Evolutionary conservation across 306 rosid species (phyloP).

Genomic region (Medicago truncatula): DNA sequence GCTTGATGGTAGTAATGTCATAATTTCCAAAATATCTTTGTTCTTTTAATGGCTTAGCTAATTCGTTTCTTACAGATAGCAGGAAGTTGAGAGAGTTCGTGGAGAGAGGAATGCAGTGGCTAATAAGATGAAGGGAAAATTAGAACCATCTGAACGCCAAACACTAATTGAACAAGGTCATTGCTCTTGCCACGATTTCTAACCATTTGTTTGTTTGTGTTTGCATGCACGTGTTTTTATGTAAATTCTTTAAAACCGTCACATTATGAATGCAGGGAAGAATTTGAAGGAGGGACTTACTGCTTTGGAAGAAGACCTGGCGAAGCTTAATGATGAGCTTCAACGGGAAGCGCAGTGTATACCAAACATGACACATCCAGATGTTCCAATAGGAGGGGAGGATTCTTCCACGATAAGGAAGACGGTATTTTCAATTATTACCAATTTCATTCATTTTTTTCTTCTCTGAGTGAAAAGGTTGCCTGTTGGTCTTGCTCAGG

Average conservation of each 20-base stretch:
- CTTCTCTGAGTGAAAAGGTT: neutral
- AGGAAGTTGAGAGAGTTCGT: constrained; percentile 97
- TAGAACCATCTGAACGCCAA: constrained; percentile 81
- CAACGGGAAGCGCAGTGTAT: constrained; percentile 88
- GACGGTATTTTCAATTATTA: constrained; percentile 53
- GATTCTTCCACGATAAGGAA: constrained; percentile 67
- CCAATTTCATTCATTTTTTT: constrained; percentile 14
- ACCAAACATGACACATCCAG: constrained; percentile 90
- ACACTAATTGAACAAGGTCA: constrained; percentile 82
- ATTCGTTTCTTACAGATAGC: constrained; percentile 81
- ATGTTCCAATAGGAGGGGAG: constrained; percentile 96
- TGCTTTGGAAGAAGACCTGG: constrained; percentile 85
- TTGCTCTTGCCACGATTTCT: constrained; percentile 38
- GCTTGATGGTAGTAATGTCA: too few relatives aligned
- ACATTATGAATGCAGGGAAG: constrained; percentile 64
- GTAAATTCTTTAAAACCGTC: constrained; percentile 20
- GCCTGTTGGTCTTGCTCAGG: constrained; percentile 33
- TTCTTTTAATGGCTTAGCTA: constrained; percentile 65
- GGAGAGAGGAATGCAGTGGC: constrained; percentile 91
- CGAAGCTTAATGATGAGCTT: constrained; percentile 76
- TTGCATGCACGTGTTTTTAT: neutral
- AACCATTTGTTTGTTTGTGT: constrained; percentile 20
- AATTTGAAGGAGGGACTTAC: constrained; percentile 79
- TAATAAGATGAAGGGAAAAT: constrained; percentile 92
- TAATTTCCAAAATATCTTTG: constrained; percentile 16